A percentile compares a stretch with the other conserved stretches of the same genome.
Evolutionary conservation across 208 protist species (phyloP).

Genomic region (Lotmaria passim): DNA sequence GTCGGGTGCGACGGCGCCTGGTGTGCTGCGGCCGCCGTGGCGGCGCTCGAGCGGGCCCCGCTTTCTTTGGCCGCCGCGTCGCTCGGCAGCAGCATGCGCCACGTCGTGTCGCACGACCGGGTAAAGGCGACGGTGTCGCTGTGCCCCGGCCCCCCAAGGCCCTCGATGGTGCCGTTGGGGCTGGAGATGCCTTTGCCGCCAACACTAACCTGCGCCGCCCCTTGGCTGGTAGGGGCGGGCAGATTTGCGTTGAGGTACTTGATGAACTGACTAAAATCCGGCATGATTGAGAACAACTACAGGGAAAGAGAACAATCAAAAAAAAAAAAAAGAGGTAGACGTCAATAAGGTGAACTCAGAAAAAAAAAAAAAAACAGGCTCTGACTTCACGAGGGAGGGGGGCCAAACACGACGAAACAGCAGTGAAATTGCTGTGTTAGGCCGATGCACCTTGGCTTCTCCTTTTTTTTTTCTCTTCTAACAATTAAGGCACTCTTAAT

Average conservation of each 20-base stretch:
- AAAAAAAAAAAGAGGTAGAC: not conserved
- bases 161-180: slow-evolving; percentile 12
- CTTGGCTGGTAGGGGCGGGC: slow-evolving; percentile 44
- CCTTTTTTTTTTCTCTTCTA: too few relatives aligned
- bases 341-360: slow-evolving; percentile 8
- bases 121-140: slow-evolving; percentile 40
- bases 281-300: slow-evolving; percentile 37
- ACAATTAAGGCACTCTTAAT: too few relatives aligned
- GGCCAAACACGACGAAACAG: too few relatives aligned
- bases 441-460: too few relatives aligned
- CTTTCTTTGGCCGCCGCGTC: slow-evolving; percentile 59
- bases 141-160: slow-evolving; percentile 1
- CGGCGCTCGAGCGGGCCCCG: slow-evolving; percentile 20
- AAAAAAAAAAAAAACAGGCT: slow-evolving; percentile 7
- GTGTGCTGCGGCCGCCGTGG: slow-evolving; percentile 14
- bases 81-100: slow-evolving; percentile 61
- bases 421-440: too few relatives aligned
- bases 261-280: slow-evolving; percentile 77
- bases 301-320: not conserved
- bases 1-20: slow-evolving; percentile 25
- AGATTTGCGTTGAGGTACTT: slow-evolving; percentile 82
- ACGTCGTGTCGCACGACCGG: slow-evolving; percentile 68
- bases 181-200: slow-evolving; percentile 17
- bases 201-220: slow-evolving; percentile 13
- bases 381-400: too few relatives aligned